Evolutionary conservation across 306 rosid genomes (phyloP), one percentile per base, ranked within the genome.

Genomic region (Abrus pulchellus): DNA sequence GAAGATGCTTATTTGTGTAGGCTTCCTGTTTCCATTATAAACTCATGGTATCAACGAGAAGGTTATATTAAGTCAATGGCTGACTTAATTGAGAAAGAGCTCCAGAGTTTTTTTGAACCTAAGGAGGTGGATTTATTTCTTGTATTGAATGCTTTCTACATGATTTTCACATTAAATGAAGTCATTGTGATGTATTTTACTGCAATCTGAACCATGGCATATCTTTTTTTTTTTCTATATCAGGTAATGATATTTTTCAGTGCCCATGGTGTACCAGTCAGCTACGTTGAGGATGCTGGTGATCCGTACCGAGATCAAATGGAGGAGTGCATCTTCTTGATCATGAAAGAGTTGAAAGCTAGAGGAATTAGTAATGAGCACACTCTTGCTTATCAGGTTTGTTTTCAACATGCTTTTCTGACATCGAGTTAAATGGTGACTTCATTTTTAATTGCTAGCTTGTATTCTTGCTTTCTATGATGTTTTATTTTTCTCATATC

Each of bases 211-310:
- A 55, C 76, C 44, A 0, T 70, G 71, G 28, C 65, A 34, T 69
- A 13, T 82, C 12, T 38, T 64, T 14, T 54, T 82, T 5, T 34
- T 12, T 62, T 30, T 32, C 64, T 53, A 60, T 80, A 28, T 63
- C 66, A 95, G 99, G 99, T 84, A 41, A 88, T 86, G 93, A 87
- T 96, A 86, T 92, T 96, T 88, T 96, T 96, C 85, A 96, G 99
- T 85, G 99, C 99, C 76, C 99, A 96, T 2, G 98, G 99, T 34
- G 99, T 96, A 20, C 99, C 99, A 4, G 93, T 93, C 65, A 96
- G 98, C 76, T 96, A 96, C 9, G 94, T 96, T 70, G 94, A 90
- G 88, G 83, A 90, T 52, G 97, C 99, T 9, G 99, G 99, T 57
- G 99, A 96, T 86, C 99, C 99, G 13, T 96, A 96, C 88, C 92